A percentile compares a stretch with the other conserved stretches of the same genome.
Evolutionary conservation across 768 basidiomycete genomes (phyloP).

Genomic region (Hebeloma cylindrosporum): DNA sequence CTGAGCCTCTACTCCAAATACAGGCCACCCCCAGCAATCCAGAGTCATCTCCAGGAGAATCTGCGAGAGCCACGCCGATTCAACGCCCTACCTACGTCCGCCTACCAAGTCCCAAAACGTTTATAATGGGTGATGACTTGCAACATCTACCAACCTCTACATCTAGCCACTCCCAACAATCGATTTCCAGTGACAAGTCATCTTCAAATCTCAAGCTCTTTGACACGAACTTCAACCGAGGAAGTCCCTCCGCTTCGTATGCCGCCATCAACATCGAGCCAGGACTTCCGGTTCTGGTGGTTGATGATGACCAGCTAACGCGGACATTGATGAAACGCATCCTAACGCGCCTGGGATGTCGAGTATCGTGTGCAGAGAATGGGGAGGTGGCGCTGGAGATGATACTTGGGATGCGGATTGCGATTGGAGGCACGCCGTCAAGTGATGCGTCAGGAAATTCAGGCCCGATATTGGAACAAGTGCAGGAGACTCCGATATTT

Average conservation of each 20-base stretch:
- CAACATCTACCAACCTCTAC: constrained; percentile 18
- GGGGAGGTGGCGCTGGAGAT: constrained; percentile 75
- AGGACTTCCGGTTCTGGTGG: constrained; percentile 68
- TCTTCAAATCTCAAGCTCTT: constrained; percentile 36
- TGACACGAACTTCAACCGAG: constrained; percentile 37
- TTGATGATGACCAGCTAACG: constrained; percentile 82
- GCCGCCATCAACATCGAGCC: constrained; percentile 44
- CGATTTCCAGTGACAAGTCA: constrained; percentile 22
- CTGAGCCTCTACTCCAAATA: background rate
- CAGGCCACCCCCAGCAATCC: background rate
- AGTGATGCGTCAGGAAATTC: constrained; percentile 35
- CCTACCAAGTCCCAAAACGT: constrained; percentile 35
- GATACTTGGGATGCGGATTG: constrained; percentile 48
- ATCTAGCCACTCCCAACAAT: constrained; percentile 25
- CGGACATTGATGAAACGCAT: constrained; percentile 79
- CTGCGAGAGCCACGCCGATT: constrained; percentile 8
- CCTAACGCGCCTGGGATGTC: constrained; percentile 75
- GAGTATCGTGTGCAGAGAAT: constrained; percentile 81
- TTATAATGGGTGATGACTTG: constrained; percentile 21
- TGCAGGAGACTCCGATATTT: constrained; percentile 16
- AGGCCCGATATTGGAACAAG: constrained; percentile 41
- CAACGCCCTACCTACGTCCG: constrained; percentile 40
- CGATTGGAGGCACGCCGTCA: constrained; percentile 35
- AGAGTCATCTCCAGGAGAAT: constrained; percentile 5
- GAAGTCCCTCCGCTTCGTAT: constrained; percentile 39